phyloP scores from a whole-genome alignment of 2,329 filamentous ascomycete genomes.

The Colletotrichum noveboracense region DNA sequence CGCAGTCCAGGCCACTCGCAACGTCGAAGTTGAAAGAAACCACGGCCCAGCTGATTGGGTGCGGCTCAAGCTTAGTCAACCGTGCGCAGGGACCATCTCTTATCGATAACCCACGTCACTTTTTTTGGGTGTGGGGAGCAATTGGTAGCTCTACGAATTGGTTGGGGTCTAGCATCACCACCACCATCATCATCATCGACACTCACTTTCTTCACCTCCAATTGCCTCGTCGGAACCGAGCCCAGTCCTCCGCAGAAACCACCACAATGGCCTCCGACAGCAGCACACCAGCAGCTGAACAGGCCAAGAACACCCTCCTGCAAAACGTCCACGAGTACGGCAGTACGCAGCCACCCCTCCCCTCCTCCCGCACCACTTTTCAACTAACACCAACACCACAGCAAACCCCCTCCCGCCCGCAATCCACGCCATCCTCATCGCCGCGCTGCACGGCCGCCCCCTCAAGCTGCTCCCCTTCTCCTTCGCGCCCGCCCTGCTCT shows the following conservation, averaged over 20 bases:
- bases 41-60: constrained; percentile 9
- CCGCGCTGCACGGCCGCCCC: constrained; percentile 61
- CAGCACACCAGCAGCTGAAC: background rate
- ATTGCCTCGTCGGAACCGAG: background rate
- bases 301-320: background rate
- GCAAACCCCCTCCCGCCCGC: constrained; percentile 60
- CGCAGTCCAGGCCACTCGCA: background rate
- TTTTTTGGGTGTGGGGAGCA: background rate
- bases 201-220: background rate
- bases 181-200: background rate
- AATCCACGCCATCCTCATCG: constrained; percentile 60
- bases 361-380: background rate
- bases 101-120: constrained; percentile 20
- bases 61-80: constrained; percentile 6
- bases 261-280: background rate
- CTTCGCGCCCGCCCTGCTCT: constrained; percentile 57
- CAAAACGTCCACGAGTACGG: constrained; percentile 51
- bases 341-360: constrained; percentile 42
- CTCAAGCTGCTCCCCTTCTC: constrained; percentile 55
- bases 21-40: constrained; percentile 15
- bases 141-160: background rate
- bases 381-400: constrained; percentile 30
- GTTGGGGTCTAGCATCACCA: background rate
- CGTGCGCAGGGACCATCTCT: background rate
- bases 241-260: background rate